These are phyloP conservation scores for Nemania sp. DNA, from an alignment of 2,329 filamentous ascomycete genomes.

Conservation along the genomic window DNA sequence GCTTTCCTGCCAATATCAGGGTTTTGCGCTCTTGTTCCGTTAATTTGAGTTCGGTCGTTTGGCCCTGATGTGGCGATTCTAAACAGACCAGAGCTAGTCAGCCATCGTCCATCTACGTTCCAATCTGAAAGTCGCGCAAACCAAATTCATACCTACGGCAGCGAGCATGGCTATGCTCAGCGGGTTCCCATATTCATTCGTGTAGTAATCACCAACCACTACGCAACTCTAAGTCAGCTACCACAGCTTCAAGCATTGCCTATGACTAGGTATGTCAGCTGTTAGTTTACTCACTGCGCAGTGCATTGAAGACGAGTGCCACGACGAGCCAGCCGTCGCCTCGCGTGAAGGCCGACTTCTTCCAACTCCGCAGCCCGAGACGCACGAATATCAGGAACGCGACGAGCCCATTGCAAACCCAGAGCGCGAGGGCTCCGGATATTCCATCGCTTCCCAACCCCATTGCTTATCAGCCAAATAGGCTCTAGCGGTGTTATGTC, in stretches of 20 bases:
- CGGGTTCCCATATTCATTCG: slow-evolving; percentile 15
- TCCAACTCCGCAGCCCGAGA: slow-evolving; percentile 16
- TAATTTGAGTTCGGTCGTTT: neutral
- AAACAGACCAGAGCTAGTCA: neutral
- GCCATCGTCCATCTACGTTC: neutral
- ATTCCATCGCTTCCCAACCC: neutral
- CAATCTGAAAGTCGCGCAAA: neutral
- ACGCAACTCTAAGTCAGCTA: neutral
- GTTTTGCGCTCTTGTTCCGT: neutral
- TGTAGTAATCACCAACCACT: slow-evolving; percentile 13
- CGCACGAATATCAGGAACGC: slow-evolving; percentile 10
- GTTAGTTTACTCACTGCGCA: slow-evolving; percentile 1
- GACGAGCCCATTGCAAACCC: slow-evolving; percentile 14
- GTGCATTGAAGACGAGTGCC: slow-evolving; percentile 13
- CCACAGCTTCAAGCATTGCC: neutral
- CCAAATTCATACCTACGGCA: slow-evolving; percentile 1
- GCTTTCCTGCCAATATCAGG: slow-evolving; percentile 16
- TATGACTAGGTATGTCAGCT: no score
- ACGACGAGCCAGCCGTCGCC: slow-evolving; percentile 22
- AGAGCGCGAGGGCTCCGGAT: slow-evolving; percentile 12
- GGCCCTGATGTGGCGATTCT: neutral
- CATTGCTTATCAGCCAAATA: neutral
- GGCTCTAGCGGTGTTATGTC: neutral
- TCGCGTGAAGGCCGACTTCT: neutral
- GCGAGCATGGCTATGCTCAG: slow-evolving; percentile 1